Evolutionary conservation across 495 filamentous ascomycete genomes (phyloP).

Genomic region (Aspergillus bridgeri): DNA sequence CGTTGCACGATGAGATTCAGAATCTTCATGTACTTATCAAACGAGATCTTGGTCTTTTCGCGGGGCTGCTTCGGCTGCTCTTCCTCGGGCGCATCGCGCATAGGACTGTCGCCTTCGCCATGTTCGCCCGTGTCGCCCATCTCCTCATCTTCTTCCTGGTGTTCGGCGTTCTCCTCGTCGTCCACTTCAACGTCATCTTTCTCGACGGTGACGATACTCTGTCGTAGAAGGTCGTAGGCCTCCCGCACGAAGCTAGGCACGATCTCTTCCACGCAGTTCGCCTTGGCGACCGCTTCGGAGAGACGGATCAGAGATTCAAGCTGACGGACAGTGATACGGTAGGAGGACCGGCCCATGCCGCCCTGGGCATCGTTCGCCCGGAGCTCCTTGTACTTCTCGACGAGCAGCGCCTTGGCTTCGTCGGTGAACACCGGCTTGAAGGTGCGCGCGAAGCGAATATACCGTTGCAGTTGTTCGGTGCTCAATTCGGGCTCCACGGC

Average conservation of each 20-base stretch:
- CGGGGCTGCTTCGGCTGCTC: slow-evolving; percentile 40
- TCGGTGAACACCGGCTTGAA: slow-evolving; percentile 91
- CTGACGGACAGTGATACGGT: slow-evolving; percentile 95
- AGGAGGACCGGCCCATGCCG: slow-evolving; percentile 85
- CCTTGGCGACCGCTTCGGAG: slow-evolving; percentile 93
- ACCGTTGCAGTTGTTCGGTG: slow-evolving; percentile 94
- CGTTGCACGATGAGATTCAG: slow-evolving; percentile 77
- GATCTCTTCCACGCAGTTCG: slow-evolving; percentile 93
- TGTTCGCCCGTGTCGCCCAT: slow-evolving; percentile 48
- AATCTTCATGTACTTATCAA: slow-evolving; percentile 91
- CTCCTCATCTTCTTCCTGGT: slow-evolving; percentile 34
- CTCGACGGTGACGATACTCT: slow-evolving; percentile 96
- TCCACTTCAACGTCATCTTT: slow-evolving; percentile 98
- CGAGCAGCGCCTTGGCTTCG: slow-evolving; percentile 79
- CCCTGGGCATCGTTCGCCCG: slow-evolving; percentile 92
- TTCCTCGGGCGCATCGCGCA: slow-evolving; percentile 52
- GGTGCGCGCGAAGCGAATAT: slow-evolving; percentile 93
- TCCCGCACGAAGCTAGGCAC: slow-evolving; percentile 81
- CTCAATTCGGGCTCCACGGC: slow-evolving; percentile 89
- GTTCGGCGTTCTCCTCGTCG: slow-evolving; percentile 47
- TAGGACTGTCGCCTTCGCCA: slow-evolving; percentile 66
- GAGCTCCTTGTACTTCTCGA: slow-evolving; percentile 94
- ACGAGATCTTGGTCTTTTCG: slow-evolving; percentile 84
- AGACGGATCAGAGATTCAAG: slow-evolving; percentile 93
- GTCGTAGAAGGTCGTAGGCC: slow-evolving; percentile 81